phyloP scores from a whole-genome alignment of 169 alveolate genomes.

The Ichthyophthirius multifiliis region DNA sequence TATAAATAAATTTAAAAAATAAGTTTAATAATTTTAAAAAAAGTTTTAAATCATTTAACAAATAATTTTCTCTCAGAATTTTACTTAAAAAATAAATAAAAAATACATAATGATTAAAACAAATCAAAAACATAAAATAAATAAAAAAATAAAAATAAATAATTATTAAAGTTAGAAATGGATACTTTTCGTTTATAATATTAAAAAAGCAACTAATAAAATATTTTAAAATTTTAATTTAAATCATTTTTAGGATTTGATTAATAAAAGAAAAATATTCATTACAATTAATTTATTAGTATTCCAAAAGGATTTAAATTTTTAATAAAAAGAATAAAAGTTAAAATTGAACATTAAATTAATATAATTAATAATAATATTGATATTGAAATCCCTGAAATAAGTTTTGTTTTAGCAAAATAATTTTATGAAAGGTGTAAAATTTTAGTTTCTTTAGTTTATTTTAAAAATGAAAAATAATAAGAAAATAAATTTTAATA shows the following conservation, averaged over 20 bases:
- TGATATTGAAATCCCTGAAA: slow-evolving; percentile 18
- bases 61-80: not conserved
- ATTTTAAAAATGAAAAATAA: slow-evolving; percentile 9
- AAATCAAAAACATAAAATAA: too few relatives aligned
- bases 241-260: not conserved
- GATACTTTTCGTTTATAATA: not conserved
- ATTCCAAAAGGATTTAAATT: slow-evolving; percentile 29
- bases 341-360: slow-evolving; percentile 23
- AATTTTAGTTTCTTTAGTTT: slow-evolving; percentile 7
- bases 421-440: slow-evolving; percentile 23
- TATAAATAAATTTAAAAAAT: not conserved
- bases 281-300: slow-evolving; percentile 20
- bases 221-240: slow-evolving; percentile 18
- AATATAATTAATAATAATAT: slow-evolving; percentile 16
- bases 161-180: not conserved
- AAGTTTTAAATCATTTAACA: not conserved
- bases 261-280: not conserved
- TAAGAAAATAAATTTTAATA: too few relatives aligned
- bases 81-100: not conserved
- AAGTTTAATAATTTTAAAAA: not conserved
- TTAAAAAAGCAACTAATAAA: not conserved
- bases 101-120: too few relatives aligned
- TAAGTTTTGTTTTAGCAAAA: slow-evolving; percentile 14
- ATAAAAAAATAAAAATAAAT: not conserved
- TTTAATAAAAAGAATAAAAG: slow-evolving; percentile 22